Base-by-base conservation (phyloP, 2,329 filamentous ascomycete species). In the Chaetomiaceae sp. region DNA sequence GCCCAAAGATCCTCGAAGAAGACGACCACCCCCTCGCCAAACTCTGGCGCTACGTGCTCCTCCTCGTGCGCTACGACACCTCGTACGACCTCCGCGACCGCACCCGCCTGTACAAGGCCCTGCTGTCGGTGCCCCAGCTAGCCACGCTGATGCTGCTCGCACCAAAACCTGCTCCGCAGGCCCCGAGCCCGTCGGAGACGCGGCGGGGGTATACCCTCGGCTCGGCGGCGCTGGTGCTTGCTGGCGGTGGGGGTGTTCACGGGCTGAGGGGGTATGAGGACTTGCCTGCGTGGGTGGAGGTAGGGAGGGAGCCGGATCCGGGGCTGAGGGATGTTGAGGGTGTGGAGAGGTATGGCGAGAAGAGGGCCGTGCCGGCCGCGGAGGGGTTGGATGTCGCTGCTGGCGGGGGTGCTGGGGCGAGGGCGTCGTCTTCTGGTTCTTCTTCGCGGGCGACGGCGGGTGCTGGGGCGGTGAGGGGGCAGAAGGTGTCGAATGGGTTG, bases 41-140 rank as follows among this genome's bases (percentile, higher is more conserved):
- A 3, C 74, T 99, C 2, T 99, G 90, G 84, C 81, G 86, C 25
- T 95, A 99, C 62, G 81, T 88, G 19, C 76, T 95, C 23, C 78
- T 92, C 1, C 80, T 99, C 1, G 88, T 88, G 27, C 83, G 93
- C 54, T 99, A 97, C 67, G 93, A 97, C 62, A 89, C 85, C 0
- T 96, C 91, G 1, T 99, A 95, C 68, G 91, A 97, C 64, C 81
- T 99, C 3, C 89, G 93, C 57, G 93, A 97, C 65, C 86, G 93
- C 20, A 85, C 91, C 2, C 83, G 93, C 27, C 79, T 96, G 55
- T 97, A 95, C 72, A 89, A 87, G 57, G 79, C 90, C 1, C 81
- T 99, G 1, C 80, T 99, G 2, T 78, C 82, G 4, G 83, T 87
- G 4, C 89, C 91, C 1, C 89, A 97, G 66, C 80, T 99, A 14